Base-by-base conservation (phyloP, 495 filamentous ascomycete genomes). In the Xanthoparmelia taractica region DNA sequence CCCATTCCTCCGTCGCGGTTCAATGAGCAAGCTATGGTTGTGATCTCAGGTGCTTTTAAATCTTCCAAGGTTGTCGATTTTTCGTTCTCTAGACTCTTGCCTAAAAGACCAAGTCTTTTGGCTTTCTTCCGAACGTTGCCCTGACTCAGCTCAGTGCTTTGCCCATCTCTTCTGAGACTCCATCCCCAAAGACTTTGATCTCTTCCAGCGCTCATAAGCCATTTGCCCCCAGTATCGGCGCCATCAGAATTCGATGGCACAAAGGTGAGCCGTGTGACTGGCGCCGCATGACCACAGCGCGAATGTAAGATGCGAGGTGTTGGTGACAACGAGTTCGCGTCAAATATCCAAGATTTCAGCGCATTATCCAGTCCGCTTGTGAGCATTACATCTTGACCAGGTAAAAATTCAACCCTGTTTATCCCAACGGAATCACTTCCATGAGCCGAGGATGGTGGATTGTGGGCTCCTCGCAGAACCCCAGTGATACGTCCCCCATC, bases 1-100 rank as follows among this genome's bases (percentile, higher is more conserved):
- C 91, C 91, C 71, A 96, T 96, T 25, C 92, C 92, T 8, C 92
- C 94, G 74, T 97, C 95, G 40, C 93, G 84, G 67, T 96, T 96
- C 40, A 97, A 77, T 12, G 90, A 96, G 66, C 87, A 90, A 27
- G 93, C 91, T 65, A 97, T 86, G 66, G 86, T 91, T 0, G 89
- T 96, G 60, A 97, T 89, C 63, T 94, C 86, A 2, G 93, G 87
- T 36, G 92, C 91, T 72, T 92, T 97, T 36, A 96, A 79, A 66
- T 89, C 85, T 52, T 92, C 90, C 20, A 90, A 69, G 1, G 79
- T 80, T 1, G 80, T 80, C 34, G 77, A 83, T 8, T 73, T 67
- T 41, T 72, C 73, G 59, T 71, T 76, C 6, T 79, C 81, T 5
- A 61, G 59, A 18, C 29, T 61, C 23, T 69, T 68, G 36, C 66